Conservation (phyloP, 2,329 filamentous ascomycete species). For the Nothopassalora personata region DNA sequence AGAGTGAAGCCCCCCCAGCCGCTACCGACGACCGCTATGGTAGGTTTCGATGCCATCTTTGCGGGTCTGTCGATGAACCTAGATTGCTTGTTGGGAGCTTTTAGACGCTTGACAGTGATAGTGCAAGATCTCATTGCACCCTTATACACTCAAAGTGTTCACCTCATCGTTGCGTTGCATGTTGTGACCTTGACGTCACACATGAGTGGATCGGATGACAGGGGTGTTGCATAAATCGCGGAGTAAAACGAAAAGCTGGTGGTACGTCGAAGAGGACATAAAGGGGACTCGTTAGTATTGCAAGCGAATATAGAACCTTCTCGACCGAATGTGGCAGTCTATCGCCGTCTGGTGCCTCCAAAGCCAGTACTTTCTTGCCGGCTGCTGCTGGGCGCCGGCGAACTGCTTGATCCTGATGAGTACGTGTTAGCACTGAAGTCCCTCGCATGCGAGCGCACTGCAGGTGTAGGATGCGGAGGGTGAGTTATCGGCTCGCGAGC, state of each 20-base stretch:
- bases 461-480: not conserved
- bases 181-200: constrained; percentile 4
- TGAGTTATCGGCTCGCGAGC: not conserved
- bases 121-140: not conserved
- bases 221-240: not conserved
- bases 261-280: not conserved
- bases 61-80: not conserved
- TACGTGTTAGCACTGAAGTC: not conserved
- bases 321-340: not conserved
- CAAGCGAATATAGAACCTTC: not conserved
- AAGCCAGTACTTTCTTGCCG: constrained; percentile 34
- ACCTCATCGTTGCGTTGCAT: not conserved
- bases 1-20: constrained; percentile 36
- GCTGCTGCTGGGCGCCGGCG: constrained; percentile 25
- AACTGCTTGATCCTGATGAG: constrained; percentile 9
- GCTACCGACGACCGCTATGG: constrained; percentile 1
- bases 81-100: not conserved
- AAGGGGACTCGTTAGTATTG: not conserved
- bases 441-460: not conserved
- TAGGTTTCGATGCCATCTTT: constrained; percentile 4
- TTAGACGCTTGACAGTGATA: not conserved
- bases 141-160: not conserved
- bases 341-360: constrained; percentile 32
- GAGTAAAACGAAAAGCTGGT: not conserved
- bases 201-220: not conserved